phyloP scores from a whole-genome alignment of 106 monocot species.

The Triglochin maritima region DNA sequence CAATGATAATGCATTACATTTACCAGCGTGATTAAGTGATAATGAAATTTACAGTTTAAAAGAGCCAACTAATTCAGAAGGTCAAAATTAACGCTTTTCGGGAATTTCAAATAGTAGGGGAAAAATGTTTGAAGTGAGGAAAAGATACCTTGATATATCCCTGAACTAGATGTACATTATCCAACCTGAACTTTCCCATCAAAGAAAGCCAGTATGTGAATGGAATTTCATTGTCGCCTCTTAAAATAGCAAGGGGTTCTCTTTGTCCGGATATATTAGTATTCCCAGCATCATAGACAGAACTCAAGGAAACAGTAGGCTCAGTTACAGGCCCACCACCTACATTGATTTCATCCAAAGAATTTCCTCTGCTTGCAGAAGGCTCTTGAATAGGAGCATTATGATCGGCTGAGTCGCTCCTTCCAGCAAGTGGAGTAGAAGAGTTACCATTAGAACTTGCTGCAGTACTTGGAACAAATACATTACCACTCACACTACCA shows the following conservation, averaged over 20 bases:
- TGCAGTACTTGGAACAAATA: neutral
- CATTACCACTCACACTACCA: too few relatives aligned
- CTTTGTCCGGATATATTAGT: slow-evolving; percentile 16
- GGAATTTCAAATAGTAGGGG: slow-evolving; percentile 1
- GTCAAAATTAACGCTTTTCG: too few relatives aligned
- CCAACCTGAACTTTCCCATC: slow-evolving; percentile 39
- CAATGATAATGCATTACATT: too few relatives aligned
- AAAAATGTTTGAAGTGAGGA: neutral
- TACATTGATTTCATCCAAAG: slow-evolving; percentile 15
- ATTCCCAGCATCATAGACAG: slow-evolving; percentile 11
- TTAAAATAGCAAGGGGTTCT: slow-evolving; percentile 33
- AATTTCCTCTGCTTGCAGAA: slow-evolving; percentile 7
- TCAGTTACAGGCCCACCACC: slow-evolving; percentile 5
- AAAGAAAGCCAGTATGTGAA: slow-evolving; percentile 75
- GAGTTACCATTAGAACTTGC: neutral
- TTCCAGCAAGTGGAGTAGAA: slow-evolving; percentile 4
- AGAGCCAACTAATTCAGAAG: too few relatives aligned
- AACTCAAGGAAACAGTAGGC: slow-evolving; percentile 5
- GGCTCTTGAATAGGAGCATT: slow-evolving; percentile 5
- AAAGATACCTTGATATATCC: slow-evolving; percentile 72
- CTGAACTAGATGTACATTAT: slow-evolving; percentile 28
- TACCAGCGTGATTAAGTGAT: too few relatives aligned
- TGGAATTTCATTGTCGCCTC: slow-evolving; percentile 47
- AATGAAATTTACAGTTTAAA: too few relatives aligned
- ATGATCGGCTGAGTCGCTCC: neutral